Evolutionary conservation across 345 rosid genomes (phyloP).

Genomic region (Heritiera littoralis): DNA sequence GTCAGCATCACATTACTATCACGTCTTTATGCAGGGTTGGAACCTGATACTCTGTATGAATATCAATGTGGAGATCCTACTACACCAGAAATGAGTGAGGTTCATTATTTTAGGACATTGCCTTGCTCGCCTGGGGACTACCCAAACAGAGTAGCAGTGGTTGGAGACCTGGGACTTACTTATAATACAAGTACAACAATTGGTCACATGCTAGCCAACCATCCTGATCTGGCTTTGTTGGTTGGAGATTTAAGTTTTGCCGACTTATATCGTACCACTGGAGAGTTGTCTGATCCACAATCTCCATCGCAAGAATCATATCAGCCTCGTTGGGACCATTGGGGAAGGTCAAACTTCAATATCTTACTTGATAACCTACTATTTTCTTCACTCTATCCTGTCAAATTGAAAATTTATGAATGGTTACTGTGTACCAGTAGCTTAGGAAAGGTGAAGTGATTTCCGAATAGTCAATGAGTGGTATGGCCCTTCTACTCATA

Average conservation of each 20-base stretch:
- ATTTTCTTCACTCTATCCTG: not conserved
- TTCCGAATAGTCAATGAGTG: not conserved
- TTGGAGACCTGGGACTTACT: slow-evolving; percentile 87
- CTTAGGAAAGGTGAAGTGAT: not conserved
- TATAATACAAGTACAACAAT: slow-evolving; percentile 71
- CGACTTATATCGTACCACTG: slow-evolving; percentile 65
- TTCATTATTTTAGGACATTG: slow-evolving; percentile 68
- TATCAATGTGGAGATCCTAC: slow-evolving; percentile 93
- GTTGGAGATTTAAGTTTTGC: slow-evolving; percentile 85
- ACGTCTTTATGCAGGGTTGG: slow-evolving; percentile 48
- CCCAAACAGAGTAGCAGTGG: slow-evolving; percentile 66
- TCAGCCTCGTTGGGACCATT: slow-evolving; percentile 98
- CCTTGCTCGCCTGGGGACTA: slow-evolving; percentile 56
- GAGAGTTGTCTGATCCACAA: slow-evolving; percentile 50
- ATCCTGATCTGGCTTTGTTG: slow-evolving; percentile 79
- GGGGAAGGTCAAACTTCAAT: slow-evolving; percentile 72
- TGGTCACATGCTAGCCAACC: slow-evolving; percentile 57
- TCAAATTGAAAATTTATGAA: not conserved
- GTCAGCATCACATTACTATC: slow-evolving; percentile 7
- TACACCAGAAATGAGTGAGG: slow-evolving; percentile 51
- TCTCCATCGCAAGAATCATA: slow-evolving; percentile 53
- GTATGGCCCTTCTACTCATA: not conserved
- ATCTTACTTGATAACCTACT: not conserved
- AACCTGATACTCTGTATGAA: slow-evolving; percentile 60
- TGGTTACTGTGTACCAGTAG: not conserved